Conservation (phyloP, 352 stramenopile genomes). For the Aphanomyces cochlioides region DNA sequence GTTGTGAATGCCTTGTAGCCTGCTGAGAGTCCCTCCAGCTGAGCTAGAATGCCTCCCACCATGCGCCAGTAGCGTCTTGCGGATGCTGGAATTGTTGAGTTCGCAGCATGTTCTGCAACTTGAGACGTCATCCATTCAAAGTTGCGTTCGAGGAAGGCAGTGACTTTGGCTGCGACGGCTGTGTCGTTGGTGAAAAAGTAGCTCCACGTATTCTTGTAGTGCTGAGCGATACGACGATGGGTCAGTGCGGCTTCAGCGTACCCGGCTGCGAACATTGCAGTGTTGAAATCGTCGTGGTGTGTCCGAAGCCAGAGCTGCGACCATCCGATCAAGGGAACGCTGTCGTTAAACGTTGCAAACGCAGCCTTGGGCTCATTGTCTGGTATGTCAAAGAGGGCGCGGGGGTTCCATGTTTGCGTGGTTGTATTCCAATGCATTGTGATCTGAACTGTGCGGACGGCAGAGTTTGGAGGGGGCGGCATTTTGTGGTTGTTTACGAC, state of each 20-base stretch:
- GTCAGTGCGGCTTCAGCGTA: constrained; percentile 58
- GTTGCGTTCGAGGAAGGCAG: constrained; percentile 45
- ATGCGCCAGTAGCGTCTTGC: constrained; percentile 39
- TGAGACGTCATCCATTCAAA: constrained; percentile 47
- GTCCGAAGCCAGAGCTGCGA: constrained; percentile 53
- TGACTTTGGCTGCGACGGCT: constrained; percentile 34
- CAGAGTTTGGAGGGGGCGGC: too few species aligned
- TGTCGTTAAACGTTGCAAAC: constrained; percentile 55
- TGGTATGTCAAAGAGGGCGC: background rate
- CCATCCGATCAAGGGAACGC: constrained; percentile 44
- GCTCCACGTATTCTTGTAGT: constrained; percentile 51
- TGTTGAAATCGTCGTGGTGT: constrained; percentile 30
- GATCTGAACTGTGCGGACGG: too few species aligned
- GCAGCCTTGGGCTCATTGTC: constrained; percentile 21
- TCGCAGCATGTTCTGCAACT: constrained; percentile 19
- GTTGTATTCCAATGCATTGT: too few species aligned
- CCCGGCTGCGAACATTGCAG: constrained; percentile 53
- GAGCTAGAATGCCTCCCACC: constrained; percentile 39
- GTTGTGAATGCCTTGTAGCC: constrained; percentile 39
- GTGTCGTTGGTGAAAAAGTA: constrained; percentile 52
- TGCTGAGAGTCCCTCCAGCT: constrained; percentile 52
- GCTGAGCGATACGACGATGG: constrained; percentile 59
- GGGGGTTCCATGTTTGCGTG: background rate
- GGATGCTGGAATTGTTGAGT: background rate
- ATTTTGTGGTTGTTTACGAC: too few species aligned